phyloP scores from a whole-genome alignment of 805 yeast species.

The Jamesozyma rosinii region DNA sequence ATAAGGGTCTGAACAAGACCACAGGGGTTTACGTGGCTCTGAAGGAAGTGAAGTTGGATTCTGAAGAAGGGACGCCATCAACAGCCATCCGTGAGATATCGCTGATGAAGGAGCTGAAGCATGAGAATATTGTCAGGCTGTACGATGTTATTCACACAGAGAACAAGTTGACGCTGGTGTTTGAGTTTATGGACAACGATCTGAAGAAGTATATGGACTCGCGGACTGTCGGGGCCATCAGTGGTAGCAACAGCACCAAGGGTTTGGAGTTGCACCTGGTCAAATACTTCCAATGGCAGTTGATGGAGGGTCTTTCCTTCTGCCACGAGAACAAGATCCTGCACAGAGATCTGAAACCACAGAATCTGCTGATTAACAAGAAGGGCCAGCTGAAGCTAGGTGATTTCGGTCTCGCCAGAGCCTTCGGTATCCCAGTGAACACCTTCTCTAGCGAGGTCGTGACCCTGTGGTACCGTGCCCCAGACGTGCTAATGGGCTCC shows the following conservation, averaged over 20 bases:
- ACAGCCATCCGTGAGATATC: conserved; percentile 97
- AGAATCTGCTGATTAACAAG: conserved; percentile 85
- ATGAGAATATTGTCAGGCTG: conserved; percentile 83
- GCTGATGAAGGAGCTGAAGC: conserved; percentile 82
- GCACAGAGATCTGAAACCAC: conserved; percentile 95
- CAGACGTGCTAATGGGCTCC: conserved; percentile 91
- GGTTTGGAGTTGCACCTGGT: conserved; percentile 48
- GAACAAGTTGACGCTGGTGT: conserved; percentile 85
- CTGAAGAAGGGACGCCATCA: conserved; percentile 97
- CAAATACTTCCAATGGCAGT: conserved; percentile 84
- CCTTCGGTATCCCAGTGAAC: conserved; percentile 93
- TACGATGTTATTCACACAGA: conserved; percentile 94
- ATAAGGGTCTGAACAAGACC: conserved; percentile 87
- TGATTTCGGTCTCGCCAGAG: conserved; percentile 93
- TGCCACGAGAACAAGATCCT: conserved; percentile 91
- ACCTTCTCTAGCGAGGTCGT: conserved; percentile 98
- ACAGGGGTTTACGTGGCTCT: conserved; percentile 92
- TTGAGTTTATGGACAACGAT: conserved; percentile 89
- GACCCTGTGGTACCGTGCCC: conserved; percentile 95
- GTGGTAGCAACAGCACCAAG: conserved; percentile 18
- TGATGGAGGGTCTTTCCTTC: conserved; percentile 81
- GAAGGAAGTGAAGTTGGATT: conserved; percentile 88
- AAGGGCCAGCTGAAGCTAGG: conserved; percentile 89
- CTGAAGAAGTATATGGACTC: conserved; percentile 95
- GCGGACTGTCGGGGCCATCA: conserved; percentile 16